These are phyloP conservation scores for Nemophila menziesii DNA, from an alignment of 257 asterid species.

Conservation along the genomic window DNA sequence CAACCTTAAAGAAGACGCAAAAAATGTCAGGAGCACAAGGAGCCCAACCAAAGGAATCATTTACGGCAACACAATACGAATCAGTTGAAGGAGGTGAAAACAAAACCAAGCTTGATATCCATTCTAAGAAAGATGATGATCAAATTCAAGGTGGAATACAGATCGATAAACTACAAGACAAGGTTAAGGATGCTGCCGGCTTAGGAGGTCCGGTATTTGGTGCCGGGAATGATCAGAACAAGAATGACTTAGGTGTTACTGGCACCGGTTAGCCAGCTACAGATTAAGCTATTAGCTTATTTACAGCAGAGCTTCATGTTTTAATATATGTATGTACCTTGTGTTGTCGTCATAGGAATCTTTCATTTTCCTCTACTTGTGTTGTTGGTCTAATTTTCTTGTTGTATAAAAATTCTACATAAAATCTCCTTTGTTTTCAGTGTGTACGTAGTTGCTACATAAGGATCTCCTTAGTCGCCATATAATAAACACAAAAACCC, in stretches of 20 bases:
- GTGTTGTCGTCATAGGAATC: too few species aligned
- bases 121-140: slow-evolving; percentile 63
- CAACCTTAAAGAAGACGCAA: too few species aligned
- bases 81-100: slow-evolving; percentile 52
- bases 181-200: slow-evolving; percentile 79
- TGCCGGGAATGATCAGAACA: slow-evolving; percentile 50
- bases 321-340: background rate
- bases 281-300: background rate
- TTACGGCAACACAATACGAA: slow-evolving; percentile 62
- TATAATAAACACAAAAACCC: too few species aligned
- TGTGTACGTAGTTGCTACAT: too few species aligned
- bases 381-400: too few species aligned
- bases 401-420: too few species aligned
- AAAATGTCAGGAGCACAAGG: slow-evolving; percentile 99
- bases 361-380: too few species aligned
- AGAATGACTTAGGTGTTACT: slow-evolving; percentile 60
- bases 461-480: too few species aligned
- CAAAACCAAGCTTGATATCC: slow-evolving; percentile 49
- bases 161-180: too few species aligned
- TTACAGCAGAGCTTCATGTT: background rate
- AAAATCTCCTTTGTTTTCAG: too few species aligned
- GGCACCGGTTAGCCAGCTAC: slow-evolving; percentile 43
- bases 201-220: slow-evolving; percentile 70
- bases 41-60: slow-evolving; percentile 67
- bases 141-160: slow-evolving; percentile 48